A percentile compares a stretch with the other conserved stretches of the same genome.
Evolutionary conservation across 2,329 filamentous ascomycete genomes (phyloP).

Genomic region (Trichoderma sp.): DNA sequence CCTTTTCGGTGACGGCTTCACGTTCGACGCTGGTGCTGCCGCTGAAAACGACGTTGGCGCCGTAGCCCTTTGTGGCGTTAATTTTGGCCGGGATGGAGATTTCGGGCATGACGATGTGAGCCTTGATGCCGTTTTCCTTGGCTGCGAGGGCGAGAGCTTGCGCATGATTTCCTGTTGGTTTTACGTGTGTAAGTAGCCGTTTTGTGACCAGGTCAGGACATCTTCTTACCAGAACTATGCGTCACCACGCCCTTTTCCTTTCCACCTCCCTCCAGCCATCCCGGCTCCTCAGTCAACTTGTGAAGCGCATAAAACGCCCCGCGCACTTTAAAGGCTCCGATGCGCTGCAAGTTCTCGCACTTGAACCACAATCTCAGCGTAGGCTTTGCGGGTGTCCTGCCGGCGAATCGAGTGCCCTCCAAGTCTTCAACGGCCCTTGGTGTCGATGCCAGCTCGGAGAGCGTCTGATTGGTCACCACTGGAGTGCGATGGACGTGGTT

Average conservation of each 20-base stretch:
- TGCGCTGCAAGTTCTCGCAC: constrained; percentile 87
- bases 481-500: constrained; percentile 79
- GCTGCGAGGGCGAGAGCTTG: constrained; percentile 89
- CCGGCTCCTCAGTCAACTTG: constrained; percentile 61
- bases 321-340: constrained; percentile 89
- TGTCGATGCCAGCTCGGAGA: constrained; percentile 71
- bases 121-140: constrained; percentile 66
- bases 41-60: constrained; percentile 74
- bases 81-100: constrained; percentile 86
- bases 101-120: constrained; percentile 88
- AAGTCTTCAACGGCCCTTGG: constrained; percentile 57
- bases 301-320: constrained; percentile 86
- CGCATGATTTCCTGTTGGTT: constrained; percentile 76
- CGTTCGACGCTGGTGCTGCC: constrained; percentile 78
- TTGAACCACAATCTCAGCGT: constrained; percentile 83
- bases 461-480: constrained; percentile 73
- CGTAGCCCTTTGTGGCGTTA: constrained; percentile 74
- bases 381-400: constrained; percentile 58
- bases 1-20: constrained; percentile 68
- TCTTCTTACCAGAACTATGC: constrained; percentile 72
- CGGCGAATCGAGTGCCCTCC: constrained; percentile 54
- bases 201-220: background rate
- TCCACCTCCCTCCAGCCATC: constrained; percentile 59
- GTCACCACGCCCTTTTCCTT: constrained; percentile 73
- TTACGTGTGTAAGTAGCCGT: background rate